Evolutionary conservation across 2,329 filamentous ascomycete species (phyloP), one percentile per base, ranked within the genome.

Genomic region (Paecilomyces variotii): DNA sequence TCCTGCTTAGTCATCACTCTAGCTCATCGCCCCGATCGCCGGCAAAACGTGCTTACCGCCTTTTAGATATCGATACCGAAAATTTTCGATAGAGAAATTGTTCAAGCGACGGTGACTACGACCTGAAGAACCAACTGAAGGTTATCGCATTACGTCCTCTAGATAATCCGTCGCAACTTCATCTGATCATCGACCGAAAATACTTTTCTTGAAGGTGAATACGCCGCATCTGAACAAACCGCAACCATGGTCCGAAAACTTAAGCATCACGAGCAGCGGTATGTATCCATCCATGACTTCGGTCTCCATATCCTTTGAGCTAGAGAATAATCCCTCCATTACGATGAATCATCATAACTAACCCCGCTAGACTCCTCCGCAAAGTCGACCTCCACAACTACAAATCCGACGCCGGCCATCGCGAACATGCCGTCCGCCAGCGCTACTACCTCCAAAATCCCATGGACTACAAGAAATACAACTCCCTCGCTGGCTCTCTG

Each of bases 381-480:
- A 93, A 93, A 72, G 91, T 94, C 76, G 92, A 99, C 79, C 96
- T 99, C 78, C 87, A 92, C 73, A 94, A 88, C 70, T 96, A 93
- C 82, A 94, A 94, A 77, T 87, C 87, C 70, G 92, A 97, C 78
- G 84, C 88, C 70, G 82, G 85, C 67, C 94, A 99, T 79, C 88
- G 93, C 73, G 90, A 93, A 76, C 85, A 90, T 57, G 78, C 81
- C 53, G 85, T 97, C 60, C 84, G 89, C 61, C 85, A 91, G 58
- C 87, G 92, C 62, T 99, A 99, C 77, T 89, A 89, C 77, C 91
- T 97, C 70, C 89, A 93, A 71, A 91, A 95, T 73, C 87, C 90
- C 7, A 84, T 90, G 69, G 92, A 96, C 75, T 96, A 97, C 78
- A 84, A 80, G 61, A 83, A 83, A 68, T 85, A 85, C 74, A 84